These are phyloP conservation scores for Pseudomonodictys pantanalensis DNA, from an alignment of 495 filamentous ascomycete species.

Conservation along the genomic window DNA sequence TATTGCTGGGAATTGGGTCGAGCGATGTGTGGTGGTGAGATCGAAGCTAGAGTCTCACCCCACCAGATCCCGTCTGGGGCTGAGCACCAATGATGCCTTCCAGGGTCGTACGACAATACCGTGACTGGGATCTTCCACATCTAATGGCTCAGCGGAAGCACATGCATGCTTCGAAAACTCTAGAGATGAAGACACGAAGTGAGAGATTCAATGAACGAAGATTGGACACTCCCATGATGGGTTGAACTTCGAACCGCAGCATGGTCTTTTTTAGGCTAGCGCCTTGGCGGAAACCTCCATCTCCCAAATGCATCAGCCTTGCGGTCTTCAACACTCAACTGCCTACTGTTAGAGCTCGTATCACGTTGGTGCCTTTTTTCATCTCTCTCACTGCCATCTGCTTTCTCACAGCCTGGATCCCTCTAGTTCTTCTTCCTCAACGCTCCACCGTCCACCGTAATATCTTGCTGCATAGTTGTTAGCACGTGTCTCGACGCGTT, in stretches of 20 bases:
- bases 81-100: neutral
- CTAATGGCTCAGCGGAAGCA: too few relatives aligned
- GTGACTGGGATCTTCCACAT: too few relatives aligned
- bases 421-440: slow-evolving; percentile 29
- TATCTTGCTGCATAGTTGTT: slow-evolving; percentile 19
- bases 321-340: too few relatives aligned
- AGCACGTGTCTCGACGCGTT: neutral
- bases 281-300: neutral
- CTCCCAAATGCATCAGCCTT: too few relatives aligned
- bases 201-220: too few relatives aligned
- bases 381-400: too few relatives aligned
- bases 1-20: neutral
- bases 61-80: neutral
- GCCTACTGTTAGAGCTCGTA: too few relatives aligned
- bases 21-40: neutral
- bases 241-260: too few relatives aligned
- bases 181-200: too few relatives aligned
- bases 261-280: neutral
- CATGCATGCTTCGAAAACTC: too few relatives aligned
- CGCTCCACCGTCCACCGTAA: slow-evolving; percentile 33
- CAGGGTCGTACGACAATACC: neutral
- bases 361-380: too few relatives aligned
- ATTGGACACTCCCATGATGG: too few relatives aligned
- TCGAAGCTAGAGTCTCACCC: neutral
- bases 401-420: neutral